Conservation (phyloP, 78 protist species). For the Salpingoeca rosetta region DNA sequence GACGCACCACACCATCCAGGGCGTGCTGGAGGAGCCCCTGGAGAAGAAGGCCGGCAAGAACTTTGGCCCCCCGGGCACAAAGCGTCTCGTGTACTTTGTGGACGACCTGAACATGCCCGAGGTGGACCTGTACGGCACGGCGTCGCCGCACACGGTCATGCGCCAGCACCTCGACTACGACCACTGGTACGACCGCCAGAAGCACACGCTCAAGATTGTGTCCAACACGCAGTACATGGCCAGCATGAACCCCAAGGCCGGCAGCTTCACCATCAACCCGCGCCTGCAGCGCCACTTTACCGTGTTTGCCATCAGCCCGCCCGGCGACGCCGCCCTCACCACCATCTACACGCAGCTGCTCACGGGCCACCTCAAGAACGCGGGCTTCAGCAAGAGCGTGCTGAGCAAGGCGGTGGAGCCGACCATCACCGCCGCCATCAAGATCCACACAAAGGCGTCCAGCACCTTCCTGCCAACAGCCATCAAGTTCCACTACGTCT, state of each 20-base stretch:
- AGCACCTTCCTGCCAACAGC: slow-evolving; percentile 64
- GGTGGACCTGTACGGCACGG: slow-evolving; percentile 82
- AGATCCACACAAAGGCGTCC: slow-evolving; percentile 44
- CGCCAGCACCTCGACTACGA: slow-evolving; percentile 71
- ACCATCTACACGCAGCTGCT: slow-evolving; percentile 35
- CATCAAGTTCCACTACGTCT: slow-evolving; percentile 82
- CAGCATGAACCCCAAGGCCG: slow-evolving; percentile 81
- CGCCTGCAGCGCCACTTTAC: slow-evolving; percentile 74
- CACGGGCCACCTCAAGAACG: slow-evolving; percentile 16
- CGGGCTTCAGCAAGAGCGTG: not conserved
- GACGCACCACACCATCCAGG: slow-evolving; percentile 36
- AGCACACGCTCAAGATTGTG: slow-evolving; percentile 14
- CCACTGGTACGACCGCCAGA: slow-evolving; percentile 58
- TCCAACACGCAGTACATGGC: slow-evolving; percentile 44
- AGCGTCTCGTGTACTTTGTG: slow-evolving; percentile 47
- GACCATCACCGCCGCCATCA: slow-evolving; percentile 31
- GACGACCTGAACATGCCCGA: slow-evolving; percentile 84
- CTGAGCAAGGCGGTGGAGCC: not conserved
- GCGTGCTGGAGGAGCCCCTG: slow-evolving; percentile 49
- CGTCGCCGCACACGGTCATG: slow-evolving; percentile 62
- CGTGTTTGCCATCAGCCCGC: slow-evolving; percentile 48
- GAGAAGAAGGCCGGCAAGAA: slow-evolving; percentile 65
- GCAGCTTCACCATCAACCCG: slow-evolving; percentile 65
- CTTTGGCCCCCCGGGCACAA: slow-evolving; percentile 67
- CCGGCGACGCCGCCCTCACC: slow-evolving; percentile 18